Base-by-base conservation (phyloP, 345 rosid species). In the Sisymbrium altissimum region DNA sequence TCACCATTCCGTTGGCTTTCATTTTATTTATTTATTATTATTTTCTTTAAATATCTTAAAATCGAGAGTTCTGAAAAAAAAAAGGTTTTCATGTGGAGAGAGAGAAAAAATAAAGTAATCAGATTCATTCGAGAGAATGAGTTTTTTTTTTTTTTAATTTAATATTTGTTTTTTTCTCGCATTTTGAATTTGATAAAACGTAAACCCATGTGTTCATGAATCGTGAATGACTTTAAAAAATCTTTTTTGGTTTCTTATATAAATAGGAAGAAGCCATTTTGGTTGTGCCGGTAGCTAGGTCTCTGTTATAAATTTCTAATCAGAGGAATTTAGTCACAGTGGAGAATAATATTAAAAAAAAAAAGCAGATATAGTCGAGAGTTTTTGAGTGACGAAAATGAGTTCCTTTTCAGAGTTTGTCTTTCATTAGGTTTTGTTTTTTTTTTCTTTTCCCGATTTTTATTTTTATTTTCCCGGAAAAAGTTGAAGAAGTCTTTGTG, bases 1-100 rank as follows among this genome's bases (percentile, higher is more conserved):
- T 65, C 82, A 78, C 60, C 76, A 81, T 74, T 83, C 90, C 86
- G 84, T 84, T 84, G 80, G 62, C 76, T 78, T 71, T 68, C 78
- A 69, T 81, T 65, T 68, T 23, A 10, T 32, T 0, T 19, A 35
- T 61, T 46, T 39, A 27, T 58, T n/a, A n/a, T n/a, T n/a, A n/a
- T n/a, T 27, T 65, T 56, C 4, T 29, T 56, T 60, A 50, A 35
- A 55, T 30, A 55, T 32, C 40, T 56, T 56, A 3, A 14, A 54
- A 54, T 17, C 12, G 15, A 55, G 19, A n/a, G 18, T 43, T 43
- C 46, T 43, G 4, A 40, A n/a, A 0, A 15, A 18, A 62, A 58
- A 70, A 57, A n/a, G 18, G 29, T 45, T 21, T 35, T 23, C 52
- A 71, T 49, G 56, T 72, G 70, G 70, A 64, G 64, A 64, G 76